Evolutionary conservation across 2,329 filamentous ascomycete species (phyloP).

Genomic region (Sphaerulina populicola): DNA sequence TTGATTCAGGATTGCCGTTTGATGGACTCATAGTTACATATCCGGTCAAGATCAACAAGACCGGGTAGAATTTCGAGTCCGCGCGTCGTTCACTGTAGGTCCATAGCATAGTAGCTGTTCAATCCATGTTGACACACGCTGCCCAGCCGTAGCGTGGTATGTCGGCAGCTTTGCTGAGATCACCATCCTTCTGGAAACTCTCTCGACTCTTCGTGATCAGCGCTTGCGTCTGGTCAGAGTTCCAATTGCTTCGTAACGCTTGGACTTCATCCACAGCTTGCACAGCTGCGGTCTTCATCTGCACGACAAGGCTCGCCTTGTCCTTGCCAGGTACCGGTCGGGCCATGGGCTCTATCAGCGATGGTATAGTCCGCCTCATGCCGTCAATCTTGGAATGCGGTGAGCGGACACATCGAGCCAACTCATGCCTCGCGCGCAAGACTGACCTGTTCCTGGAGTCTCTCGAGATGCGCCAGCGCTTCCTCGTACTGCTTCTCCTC

Average conservation of each 20-base stretch:
- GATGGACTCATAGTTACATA: no score
- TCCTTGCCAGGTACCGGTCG: constrained; percentile 18
- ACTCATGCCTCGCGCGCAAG: not conserved
- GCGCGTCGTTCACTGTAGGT: not conserved
- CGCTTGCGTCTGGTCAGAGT: constrained; percentile 33
- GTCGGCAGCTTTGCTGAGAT: constrained; percentile 32
- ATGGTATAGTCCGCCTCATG: constrained; percentile 38
- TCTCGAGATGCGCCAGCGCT: constrained; percentile 40
- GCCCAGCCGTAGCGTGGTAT: constrained; percentile 36
- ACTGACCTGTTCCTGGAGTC: constrained; percentile 38
- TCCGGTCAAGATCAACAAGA: not conserved
- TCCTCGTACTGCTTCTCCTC: constrained; percentile 26
- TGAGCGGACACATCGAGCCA: not conserved
- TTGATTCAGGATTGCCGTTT: no score
- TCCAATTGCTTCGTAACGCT: constrained; percentile 34
- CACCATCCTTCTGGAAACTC: constrained; percentile 33
- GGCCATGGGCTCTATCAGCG: constrained; percentile 36
- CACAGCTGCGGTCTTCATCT: constrained; percentile 34
- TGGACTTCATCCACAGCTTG: constrained; percentile 33
- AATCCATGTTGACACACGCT: constrained; percentile 16
- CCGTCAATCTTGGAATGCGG: constrained; percentile 34
- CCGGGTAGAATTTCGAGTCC: not conserved
- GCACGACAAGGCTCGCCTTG: constrained; percentile 33
- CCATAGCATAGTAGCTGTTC: not conserved
- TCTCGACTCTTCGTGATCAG: constrained; percentile 29